Percentiles rank a stretch among this genome's conserved stretches.
phyloP scores from a whole-genome alignment of 2,329 filamentous ascomycete species.

The Cordyceps fumosorosea region DNA sequence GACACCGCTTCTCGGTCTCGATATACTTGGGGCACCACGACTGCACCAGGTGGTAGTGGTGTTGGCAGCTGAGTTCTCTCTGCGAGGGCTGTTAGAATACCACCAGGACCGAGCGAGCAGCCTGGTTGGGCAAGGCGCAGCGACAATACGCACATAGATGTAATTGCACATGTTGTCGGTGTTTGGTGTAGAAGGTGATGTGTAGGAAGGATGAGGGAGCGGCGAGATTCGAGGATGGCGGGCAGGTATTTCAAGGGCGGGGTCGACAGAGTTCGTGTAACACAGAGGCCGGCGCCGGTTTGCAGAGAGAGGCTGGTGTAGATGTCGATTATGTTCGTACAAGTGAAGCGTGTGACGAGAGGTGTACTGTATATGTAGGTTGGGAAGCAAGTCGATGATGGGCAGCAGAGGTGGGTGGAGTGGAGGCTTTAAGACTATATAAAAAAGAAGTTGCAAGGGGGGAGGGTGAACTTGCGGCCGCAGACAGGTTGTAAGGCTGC shows the following conservation, averaged over 20 bases:
- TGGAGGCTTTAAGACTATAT: slow-evolving; percentile 10
- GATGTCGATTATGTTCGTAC: background rate
- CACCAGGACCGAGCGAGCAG: background rate
- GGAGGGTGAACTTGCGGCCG: background rate
- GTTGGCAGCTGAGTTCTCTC: slow-evolving; percentile 46
- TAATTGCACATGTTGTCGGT: slow-evolving; percentile 42
- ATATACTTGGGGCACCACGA: slow-evolving; percentile 41
- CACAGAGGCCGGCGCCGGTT: background rate
- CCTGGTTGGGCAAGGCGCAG: background rate
- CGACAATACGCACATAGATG: slow-evolving; percentile 34
- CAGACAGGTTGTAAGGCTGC: slow-evolving; percentile 2
- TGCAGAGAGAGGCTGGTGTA: background rate
- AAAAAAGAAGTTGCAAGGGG: background rate
- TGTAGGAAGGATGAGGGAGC: background rate
- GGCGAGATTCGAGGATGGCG: background rate
- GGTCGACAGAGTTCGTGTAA: background rate
- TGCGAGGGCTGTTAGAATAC: slow-evolving; percentile 18
- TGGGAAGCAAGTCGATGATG: background rate
- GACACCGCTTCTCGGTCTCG: slow-evolving; percentile 36
- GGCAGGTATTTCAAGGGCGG: background rate
- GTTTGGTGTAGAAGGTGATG: background rate
- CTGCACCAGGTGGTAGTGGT: slow-evolving; percentile 43
- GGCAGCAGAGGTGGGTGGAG: background rate
- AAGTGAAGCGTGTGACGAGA: background rate
- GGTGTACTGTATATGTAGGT: background rate